These are phyloP conservation scores for Penicillium fimorum DNA, from an alignment of 495 filamentous ascomycete species.

Conservation along the genomic window DNA sequence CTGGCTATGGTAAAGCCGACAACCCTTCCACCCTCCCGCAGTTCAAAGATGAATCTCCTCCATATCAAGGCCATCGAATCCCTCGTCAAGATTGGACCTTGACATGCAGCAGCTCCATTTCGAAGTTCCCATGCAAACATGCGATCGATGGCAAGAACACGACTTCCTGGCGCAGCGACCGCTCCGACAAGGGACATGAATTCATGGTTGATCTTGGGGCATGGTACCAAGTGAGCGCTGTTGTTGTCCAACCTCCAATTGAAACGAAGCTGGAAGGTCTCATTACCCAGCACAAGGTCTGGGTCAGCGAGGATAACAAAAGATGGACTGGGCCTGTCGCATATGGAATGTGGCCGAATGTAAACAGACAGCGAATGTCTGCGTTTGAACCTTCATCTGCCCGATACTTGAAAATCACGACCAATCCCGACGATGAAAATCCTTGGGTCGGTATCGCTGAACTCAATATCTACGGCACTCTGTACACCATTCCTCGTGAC, in stretches of 20 bases:
- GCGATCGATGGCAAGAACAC: slow-evolving; percentile 16
- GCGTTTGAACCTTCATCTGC: slow-evolving; percentile 38
- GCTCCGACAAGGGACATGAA: background rate
- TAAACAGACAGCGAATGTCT: slow-evolving; percentile 37
- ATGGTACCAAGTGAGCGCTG: slow-evolving; percentile 17
- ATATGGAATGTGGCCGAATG: slow-evolving; percentile 45
- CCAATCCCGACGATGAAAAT: slow-evolving; percentile 34
- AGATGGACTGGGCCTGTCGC: slow-evolving; percentile 38
- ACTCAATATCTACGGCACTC: slow-evolving; percentile 27
- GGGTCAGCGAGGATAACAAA: slow-evolving; percentile 37
- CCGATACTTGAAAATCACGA: slow-evolving; percentile 41
- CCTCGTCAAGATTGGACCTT: slow-evolving; percentile 10
- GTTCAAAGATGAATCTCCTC: slow-evolving; percentile 17
- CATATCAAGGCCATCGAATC: slow-evolving; percentile 7
- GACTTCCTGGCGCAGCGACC: slow-evolving; percentile 20
- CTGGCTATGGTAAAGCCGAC: slow-evolving; percentile 8
- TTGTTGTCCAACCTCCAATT: slow-evolving; percentile 30
- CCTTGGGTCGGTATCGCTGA: slow-evolving; percentile 37
- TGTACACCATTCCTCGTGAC: slow-evolving; percentile 10
- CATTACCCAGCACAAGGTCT: slow-evolving; percentile 43
- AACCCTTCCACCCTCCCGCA: background rate
- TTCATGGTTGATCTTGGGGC: slow-evolving; percentile 13
- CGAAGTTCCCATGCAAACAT: slow-evolving; percentile 10
- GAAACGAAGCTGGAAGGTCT: slow-evolving; percentile 31
- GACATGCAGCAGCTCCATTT: slow-evolving; percentile 11